Conservation (phyloP, 345 rosid genomes). For the Eucalyptus erythrocorys region DNA sequence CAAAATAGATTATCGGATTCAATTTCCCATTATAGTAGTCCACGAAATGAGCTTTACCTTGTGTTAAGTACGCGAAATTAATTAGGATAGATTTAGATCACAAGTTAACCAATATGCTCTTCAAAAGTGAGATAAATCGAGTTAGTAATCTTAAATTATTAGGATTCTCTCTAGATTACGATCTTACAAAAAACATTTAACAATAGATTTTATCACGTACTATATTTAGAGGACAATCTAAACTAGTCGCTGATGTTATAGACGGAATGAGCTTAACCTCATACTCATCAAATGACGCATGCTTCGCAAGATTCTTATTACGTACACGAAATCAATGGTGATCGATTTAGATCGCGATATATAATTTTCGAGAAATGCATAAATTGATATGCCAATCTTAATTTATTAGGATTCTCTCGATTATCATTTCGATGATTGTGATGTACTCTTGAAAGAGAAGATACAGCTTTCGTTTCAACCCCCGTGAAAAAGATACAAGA, state of each 20-base stretch:
- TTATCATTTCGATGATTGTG: not conserved
- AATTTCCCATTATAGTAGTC: no score
- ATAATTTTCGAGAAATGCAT: no score
- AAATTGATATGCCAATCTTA: not conserved
- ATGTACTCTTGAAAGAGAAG: not conserved
- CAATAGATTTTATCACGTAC: not conserved
- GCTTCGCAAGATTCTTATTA: not conserved
- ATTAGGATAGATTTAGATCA: not conserved
- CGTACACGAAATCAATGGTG: fast-evolving
- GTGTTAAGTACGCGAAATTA: not conserved
- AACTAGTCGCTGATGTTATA: no score
- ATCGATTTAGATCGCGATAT: no score
- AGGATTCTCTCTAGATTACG: not conserved
- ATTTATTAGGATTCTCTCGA: not conserved
- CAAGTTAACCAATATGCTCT: not conserved
- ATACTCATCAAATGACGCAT: no score
- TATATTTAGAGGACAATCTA: not conserved
- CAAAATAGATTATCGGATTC: no score
- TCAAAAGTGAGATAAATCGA: not conserved
- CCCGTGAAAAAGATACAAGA: no score
- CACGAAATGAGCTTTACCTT: not conserved
- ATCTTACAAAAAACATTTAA: not conserved
- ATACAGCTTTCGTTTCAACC: not conserved
- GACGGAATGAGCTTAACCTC: not conserved
- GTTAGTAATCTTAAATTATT: not conserved